These are phyloP conservation scores for Tetradesmus lagerheimii DNA, from an alignment of 139 green algal genomes.

Conservation along the genomic window DNA sequence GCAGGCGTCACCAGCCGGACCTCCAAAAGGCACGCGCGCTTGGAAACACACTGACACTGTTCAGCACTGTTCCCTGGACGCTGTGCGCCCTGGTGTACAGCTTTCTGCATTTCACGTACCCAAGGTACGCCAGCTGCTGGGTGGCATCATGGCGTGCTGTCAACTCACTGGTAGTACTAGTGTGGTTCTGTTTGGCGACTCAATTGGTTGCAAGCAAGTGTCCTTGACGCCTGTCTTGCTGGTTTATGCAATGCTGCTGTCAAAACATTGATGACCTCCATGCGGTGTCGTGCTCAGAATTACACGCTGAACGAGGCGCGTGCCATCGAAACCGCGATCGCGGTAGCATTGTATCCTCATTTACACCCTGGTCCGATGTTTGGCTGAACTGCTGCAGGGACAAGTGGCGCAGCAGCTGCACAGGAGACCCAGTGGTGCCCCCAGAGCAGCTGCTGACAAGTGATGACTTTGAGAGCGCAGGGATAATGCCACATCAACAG, in stretches of 20 bases:
- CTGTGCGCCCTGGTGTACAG: conserved; percentile 58
- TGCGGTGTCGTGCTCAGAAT: too few relatives aligned
- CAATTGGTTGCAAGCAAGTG: too few relatives aligned
- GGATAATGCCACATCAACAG: not conserved
- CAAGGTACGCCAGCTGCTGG: conserved; percentile 6
- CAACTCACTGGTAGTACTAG: too few relatives aligned
- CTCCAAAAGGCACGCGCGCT: conserved; percentile 57
- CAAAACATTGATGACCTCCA: too few relatives aligned
- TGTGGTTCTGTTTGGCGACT: too few relatives aligned
- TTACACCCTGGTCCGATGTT: too few relatives aligned
- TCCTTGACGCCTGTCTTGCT: too few relatives aligned
- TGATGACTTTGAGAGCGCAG: not conserved
- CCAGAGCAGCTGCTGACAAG: not conserved
- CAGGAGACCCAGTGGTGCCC: not conserved
- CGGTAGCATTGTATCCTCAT: too few relatives aligned
- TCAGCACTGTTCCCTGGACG: conserved; percentile 59
- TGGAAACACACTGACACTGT: conserved; percentile 59
- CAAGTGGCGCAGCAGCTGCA: not conserved
- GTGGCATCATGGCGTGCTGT: too few relatives aligned
- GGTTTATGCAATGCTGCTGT: too few relatives aligned
- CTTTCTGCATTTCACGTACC: conserved; percentile 50
- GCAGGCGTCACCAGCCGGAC: conserved; percentile 26
- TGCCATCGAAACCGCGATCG: too few relatives aligned
- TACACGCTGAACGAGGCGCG: too few relatives aligned
- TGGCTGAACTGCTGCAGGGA: not conserved